phyloP scores from a whole-genome alignment of 192 early-diverging fungal species.

The Backusella westeae region DNA sequence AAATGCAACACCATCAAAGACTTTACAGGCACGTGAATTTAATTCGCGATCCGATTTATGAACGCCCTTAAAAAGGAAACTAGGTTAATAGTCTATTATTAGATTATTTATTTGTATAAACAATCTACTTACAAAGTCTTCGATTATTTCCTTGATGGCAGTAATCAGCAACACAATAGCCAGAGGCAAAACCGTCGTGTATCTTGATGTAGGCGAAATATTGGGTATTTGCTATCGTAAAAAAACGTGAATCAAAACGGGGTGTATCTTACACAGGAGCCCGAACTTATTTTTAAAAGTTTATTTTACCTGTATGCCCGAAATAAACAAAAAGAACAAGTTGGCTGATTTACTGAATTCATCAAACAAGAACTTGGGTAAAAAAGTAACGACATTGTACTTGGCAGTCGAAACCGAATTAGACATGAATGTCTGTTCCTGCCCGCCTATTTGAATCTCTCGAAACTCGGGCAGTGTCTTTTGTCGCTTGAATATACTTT shows the following conservation, averaged over 20 bases:
- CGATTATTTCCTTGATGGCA: constrained; percentile 87
- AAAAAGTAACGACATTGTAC: constrained; percentile 90
- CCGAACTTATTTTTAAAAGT: too few species aligned
- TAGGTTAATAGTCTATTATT: too few species aligned
- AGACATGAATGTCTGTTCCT: constrained; percentile 74
- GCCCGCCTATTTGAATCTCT: neutral
- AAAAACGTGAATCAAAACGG: neutral
- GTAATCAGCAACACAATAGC: constrained; percentile 80
- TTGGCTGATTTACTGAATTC: constrained; percentile 99
- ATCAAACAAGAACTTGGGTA: constrained; percentile 94
- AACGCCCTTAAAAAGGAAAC: constrained; percentile 51
- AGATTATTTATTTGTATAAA: too few species aligned
- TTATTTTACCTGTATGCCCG: constrained; percentile 75
- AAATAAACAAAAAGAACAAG: constrained; percentile 98
- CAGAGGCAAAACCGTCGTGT: constrained; percentile 78
- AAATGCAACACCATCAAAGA: constrained; percentile 64
- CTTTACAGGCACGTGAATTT: constrained; percentile 63
- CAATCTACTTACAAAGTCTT: constrained; percentile 60
- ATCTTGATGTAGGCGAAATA: constrained; percentile 90
- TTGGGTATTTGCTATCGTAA: constrained; percentile 82
- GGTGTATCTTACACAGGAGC: neutral
- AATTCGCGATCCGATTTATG: constrained; percentile 75
- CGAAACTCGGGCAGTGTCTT: too few species aligned
- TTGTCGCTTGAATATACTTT: too few species aligned
- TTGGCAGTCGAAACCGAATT: constrained; percentile 97